Conservation (phyloP, 352 stramenopile species). For the Globisporangium perplexum region DNA sequence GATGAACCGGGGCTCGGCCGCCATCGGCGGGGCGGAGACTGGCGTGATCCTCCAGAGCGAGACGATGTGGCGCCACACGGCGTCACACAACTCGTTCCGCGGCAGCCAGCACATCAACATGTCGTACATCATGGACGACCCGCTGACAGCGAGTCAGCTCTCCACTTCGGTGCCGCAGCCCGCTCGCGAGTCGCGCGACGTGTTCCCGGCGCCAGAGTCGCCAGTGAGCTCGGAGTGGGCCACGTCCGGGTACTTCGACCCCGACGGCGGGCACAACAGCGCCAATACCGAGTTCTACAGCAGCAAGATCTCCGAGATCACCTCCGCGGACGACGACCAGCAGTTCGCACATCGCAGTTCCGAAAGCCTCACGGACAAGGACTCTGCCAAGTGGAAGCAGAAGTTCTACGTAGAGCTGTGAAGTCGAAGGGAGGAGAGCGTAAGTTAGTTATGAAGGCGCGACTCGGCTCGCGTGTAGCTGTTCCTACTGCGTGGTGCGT, state of each 20-base stretch:
- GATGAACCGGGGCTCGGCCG: neutral
- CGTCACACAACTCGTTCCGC: constrained; percentile 9
- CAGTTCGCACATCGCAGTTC: constrained; percentile 6
- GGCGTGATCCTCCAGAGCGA: constrained; percentile 11
- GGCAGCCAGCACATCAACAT: constrained; percentile 11
- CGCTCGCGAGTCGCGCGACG: constrained; percentile 6
- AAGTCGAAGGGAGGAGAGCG: neutral
- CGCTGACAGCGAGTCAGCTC: constrained; percentile 9
- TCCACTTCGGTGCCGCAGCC: neutral
- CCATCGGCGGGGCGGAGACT: neutral
- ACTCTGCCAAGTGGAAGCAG: constrained; percentile 19
- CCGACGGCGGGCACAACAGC: constrained; percentile 7
- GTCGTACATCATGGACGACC: constrained; percentile 7
- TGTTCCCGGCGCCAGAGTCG: neutral
- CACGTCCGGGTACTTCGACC: constrained; percentile 4
- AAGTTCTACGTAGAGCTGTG: constrained; percentile 20
- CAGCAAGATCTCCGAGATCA: constrained; percentile 8
- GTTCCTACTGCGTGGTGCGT: constrained; percentile 2
- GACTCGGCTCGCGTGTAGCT: constrained; percentile 5
- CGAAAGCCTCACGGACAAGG: constrained; percentile 4
- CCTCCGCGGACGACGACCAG: constrained; percentile 4
- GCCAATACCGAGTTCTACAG: constrained; percentile 10
- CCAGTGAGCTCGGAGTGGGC: constrained; percentile 5
- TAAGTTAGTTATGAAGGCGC: constrained; percentile 7
- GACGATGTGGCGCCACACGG: constrained; percentile 3